A percentile compares a stretch with the other conserved stretches of the same genome.
These are phyloP conservation scores for Fusarium paranaense DNA, from an alignment of 2,329 filamentous ascomycete genomes.

Conservation along the genomic window DNA sequence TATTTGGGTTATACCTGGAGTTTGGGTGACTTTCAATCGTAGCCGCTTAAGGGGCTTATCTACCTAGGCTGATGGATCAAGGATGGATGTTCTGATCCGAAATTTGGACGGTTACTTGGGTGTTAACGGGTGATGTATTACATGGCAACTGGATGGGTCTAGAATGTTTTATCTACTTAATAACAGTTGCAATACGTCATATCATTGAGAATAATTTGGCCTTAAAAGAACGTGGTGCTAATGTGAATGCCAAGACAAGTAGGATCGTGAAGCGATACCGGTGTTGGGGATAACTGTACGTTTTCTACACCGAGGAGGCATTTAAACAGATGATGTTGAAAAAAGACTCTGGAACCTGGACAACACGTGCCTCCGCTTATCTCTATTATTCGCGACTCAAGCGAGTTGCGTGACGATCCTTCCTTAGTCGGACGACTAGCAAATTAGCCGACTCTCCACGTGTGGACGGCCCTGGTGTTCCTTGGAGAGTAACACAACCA, in stretches of 20 bases:
- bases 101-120: neutral
- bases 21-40: neutral
- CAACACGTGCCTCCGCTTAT: neutral
- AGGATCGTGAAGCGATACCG: neutral
- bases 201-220: neutral
- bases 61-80: neutral
- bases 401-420: neutral
- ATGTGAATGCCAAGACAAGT: neutral
- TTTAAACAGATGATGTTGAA: neutral
- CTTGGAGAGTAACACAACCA: neutral
- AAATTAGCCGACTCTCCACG: neutral
- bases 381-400: neutral
- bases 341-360: neutral
- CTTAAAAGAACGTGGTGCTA: neutral
- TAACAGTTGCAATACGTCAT: neutral
- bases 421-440: neutral
- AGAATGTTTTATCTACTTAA: neutral
- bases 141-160: neutral
- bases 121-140: neutral
- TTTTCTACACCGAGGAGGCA: neutral
- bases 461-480: neutral
- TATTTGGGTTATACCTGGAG: neutral
- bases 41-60: neutral
- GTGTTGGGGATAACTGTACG: neutral
- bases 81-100: neutral